Evolutionary conservation across 768 basidiomycete genomes (phyloP).

Genomic region (Suillus plorans): DNA sequence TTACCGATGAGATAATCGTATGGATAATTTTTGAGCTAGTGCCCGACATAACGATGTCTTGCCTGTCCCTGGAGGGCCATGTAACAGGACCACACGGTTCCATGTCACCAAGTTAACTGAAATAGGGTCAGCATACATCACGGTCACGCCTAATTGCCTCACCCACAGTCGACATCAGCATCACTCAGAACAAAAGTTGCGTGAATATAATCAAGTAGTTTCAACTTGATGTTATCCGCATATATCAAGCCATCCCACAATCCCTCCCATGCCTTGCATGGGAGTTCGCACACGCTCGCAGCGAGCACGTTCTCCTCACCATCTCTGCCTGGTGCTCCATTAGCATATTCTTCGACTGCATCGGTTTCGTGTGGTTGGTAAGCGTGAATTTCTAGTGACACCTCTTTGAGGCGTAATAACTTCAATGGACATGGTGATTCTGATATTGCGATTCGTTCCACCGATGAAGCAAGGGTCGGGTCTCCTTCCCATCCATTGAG

Average conservation of each 20-base stretch:
- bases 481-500: slow-evolving; percentile 81
- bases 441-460: slow-evolving; percentile 74
- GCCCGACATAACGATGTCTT: slow-evolving; percentile 96
- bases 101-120: slow-evolving; percentile 89
- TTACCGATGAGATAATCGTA: slow-evolving; percentile 83
- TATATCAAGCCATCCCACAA: slow-evolving; percentile 94
- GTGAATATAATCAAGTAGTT: slow-evolving; percentile 91
- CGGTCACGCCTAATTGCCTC: background rate
- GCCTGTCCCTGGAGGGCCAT: slow-evolving; percentile 97
- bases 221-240: slow-evolving; percentile 76
- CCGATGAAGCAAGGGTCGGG: slow-evolving; percentile 65
- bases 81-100: slow-evolving; percentile 93
- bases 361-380: slow-evolving; percentile 78
- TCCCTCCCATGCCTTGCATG: slow-evolving; percentile 81
- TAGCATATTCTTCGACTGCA: slow-evolving; percentile 71
- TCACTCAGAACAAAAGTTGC: slow-evolving; percentile 93
- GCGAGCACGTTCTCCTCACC: slow-evolving; percentile 76
- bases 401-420: slow-evolving; percentile 55
- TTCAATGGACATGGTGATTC: slow-evolving; percentile 65
- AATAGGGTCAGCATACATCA: slow-evolving; percentile 10
- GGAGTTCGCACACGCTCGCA: slow-evolving; percentile 87
- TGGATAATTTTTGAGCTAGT: slow-evolving; percentile 91
- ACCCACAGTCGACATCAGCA: slow-evolving; percentile 78
- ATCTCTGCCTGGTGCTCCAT: slow-evolving; percentile 51
- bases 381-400: slow-evolving; percentile 77